Evolutionary conservation across 257 asterid genomes (phyloP).

Genomic region (Fraxinus pennsylvanica): DNA sequence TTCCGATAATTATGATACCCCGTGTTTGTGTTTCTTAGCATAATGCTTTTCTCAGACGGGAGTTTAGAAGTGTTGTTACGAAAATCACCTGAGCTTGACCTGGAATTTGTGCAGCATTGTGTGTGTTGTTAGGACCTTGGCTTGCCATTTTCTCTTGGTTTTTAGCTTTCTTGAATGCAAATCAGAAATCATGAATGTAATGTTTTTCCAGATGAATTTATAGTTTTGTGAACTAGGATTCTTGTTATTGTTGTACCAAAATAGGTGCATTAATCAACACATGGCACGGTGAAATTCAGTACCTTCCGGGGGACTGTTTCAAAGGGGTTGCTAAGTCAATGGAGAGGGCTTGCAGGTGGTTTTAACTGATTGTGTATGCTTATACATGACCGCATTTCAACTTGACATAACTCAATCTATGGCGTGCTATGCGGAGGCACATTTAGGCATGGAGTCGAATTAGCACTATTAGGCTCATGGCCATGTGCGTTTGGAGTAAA

Average conservation of each 20-base stretch:
- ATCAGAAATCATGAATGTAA: neutral
- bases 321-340: conserved; percentile 1
- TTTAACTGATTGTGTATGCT: neutral
- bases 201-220: conserved; percentile 24
- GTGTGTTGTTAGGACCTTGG: conserved; percentile 40
- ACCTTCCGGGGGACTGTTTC: conserved; percentile 15
- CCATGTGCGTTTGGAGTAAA: no score
- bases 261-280: conserved; percentile 39
- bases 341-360: neutral
- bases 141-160: conserved; percentile 46
- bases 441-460: no score
- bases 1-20: neutral
- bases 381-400: neutral
- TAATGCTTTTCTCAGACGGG: neutral
- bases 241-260: conserved; percentile 28
- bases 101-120: conserved; percentile 28
- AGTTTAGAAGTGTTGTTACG: neutral
- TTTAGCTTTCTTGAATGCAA: neutral
- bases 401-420: neutral
- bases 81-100: conserved; percentile 65
- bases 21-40: neutral
- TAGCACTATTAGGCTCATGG: no score
- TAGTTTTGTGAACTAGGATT: conserved; percentile 8
- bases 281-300: conserved; percentile 23
- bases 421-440: no score